Conservation (phyloP, 2,329 filamentous ascomycete genomes). For the Colletotrichum spaethianum region DNA sequence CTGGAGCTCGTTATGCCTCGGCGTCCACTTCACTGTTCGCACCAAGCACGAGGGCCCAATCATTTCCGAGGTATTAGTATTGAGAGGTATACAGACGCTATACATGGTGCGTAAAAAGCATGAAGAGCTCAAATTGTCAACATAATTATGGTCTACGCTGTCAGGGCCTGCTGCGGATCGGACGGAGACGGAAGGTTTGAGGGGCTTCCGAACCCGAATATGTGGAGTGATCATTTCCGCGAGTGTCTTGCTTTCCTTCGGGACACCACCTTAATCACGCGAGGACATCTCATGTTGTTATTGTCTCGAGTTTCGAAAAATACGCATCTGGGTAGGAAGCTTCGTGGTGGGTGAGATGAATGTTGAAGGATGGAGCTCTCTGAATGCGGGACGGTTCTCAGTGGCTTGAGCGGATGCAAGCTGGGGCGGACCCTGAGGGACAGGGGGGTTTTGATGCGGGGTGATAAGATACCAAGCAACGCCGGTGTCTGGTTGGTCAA, state of each 20-base stretch:
- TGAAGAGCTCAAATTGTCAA: not conserved
- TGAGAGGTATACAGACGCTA: not conserved
- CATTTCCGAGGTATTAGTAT: not conserved
- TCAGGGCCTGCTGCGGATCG: not conserved
- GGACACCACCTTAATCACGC: no score
- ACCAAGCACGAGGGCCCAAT: slow-evolving; percentile 3
- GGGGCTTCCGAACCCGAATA: not conserved
- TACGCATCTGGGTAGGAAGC: not conserved
- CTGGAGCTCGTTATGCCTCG: slow-evolving; percentile 13
- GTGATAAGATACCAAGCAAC: slow-evolving; percentile 21
- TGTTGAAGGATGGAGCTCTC: slow-evolving; percentile 1
- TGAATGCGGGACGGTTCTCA: slow-evolving; percentile 9
- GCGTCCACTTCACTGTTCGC: slow-evolving; percentile 17
- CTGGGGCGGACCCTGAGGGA: slow-evolving; percentile 32
- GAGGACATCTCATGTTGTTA: not conserved
- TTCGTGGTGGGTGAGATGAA: not conserved
- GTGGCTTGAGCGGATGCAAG: slow-evolving; percentile 23
- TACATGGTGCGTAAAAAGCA: not conserved
- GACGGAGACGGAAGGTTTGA: not conserved
- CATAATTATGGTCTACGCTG: not conserved
- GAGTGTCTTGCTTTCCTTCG: not conserved
- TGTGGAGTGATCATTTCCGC: not conserved
- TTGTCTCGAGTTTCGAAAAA: not conserved
- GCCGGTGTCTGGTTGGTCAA: slow-evolving; percentile 24
- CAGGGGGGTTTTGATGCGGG: slow-evolving; percentile 29